phyloP scores from a whole-genome alignment of 441 rosid species.

The Manihot esculenta region DNA sequence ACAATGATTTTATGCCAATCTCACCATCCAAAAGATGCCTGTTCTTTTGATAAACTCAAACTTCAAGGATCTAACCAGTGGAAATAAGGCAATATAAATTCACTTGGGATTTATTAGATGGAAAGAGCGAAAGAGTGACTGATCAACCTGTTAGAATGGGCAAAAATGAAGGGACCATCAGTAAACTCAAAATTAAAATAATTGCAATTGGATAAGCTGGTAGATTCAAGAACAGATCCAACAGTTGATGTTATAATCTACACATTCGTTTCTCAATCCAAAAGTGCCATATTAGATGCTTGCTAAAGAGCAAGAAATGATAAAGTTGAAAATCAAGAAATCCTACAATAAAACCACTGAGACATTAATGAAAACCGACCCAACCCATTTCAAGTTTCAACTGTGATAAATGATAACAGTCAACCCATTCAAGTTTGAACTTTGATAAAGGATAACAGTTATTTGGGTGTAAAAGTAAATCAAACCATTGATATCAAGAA shows the following conservation, averaged over 20 bases:
- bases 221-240: neutral
- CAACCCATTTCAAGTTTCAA: conserved; percentile 26
- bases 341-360: conserved; percentile 1
- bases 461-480: neutral
- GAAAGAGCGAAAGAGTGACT: too few relatives aligned
- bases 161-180: neutral
- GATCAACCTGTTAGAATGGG: conserved; percentile 7
- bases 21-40: neutral
- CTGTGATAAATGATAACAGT: neutral
- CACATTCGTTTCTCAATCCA: neutral
- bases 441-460: neutral
- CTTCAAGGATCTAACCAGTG: neutral
- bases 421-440: conserved; percentile 27
- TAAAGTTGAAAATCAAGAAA: neutral
- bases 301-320: neutral
- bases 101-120: conserved; percentile 1
- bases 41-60: neutral
- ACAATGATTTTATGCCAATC: neutral
- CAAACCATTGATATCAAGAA: conserved; percentile 1
- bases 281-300: neutral
- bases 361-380: conserved; percentile 3
- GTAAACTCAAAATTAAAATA: conserved; percentile 5
- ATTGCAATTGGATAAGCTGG: neutral
- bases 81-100: neutral
- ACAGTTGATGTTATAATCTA: neutral